Conservation (phyloP, 345 rosid genomes). For the Eucalyptus leucophloia region DNA sequence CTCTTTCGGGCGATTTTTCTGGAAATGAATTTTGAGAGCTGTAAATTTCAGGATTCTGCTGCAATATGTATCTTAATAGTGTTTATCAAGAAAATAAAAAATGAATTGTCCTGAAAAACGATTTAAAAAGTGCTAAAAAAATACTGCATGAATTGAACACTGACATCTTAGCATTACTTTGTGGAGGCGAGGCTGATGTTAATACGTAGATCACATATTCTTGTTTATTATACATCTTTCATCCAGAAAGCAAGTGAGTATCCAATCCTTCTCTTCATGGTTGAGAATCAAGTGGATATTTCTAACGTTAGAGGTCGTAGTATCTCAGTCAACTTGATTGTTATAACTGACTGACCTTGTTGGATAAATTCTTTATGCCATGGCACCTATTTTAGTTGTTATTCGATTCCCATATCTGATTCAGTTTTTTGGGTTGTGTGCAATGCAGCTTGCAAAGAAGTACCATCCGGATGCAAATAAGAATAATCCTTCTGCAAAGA, state of each 20-base stretch:
- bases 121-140: background rate
- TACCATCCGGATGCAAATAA: constrained; percentile 90
- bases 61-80: background rate
- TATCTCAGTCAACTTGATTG: background rate
- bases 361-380: background rate
- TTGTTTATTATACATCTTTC: background rate
- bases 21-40: background rate
- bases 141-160: background rate
- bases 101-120: background rate
- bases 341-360: background rate
- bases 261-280: background rate
- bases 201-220: background rate
- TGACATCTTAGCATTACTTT: background rate
- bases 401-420: background rate
- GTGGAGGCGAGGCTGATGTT: background rate
- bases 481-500: constrained; percentile 78
- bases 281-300: background rate
- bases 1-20: background rate
- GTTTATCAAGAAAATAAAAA: background rate
- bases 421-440: background rate
- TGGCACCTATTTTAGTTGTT: background rate
- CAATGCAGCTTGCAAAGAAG: constrained; percentile 81
- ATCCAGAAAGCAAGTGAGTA: background rate
- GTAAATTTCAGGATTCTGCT: background rate
- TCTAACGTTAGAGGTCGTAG: background rate